These are phyloP conservation scores for Salvia rosmarinus DNA, from an alignment of 257 asterid species.

Conservation along the genomic window DNA sequence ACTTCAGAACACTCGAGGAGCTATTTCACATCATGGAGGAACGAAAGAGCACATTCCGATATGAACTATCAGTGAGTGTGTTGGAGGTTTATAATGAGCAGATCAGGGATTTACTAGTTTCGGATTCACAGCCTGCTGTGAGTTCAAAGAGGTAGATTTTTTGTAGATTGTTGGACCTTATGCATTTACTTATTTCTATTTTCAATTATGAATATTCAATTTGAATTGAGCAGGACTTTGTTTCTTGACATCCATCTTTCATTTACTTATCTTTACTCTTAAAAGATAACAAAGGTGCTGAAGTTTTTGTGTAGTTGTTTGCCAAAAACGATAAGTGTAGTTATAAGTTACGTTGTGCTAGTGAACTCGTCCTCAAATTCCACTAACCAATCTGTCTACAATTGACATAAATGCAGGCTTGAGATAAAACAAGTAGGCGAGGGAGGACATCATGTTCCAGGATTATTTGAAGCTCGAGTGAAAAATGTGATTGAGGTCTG, in stretches of 20 bases:
- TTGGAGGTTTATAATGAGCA: conserved; percentile 97
- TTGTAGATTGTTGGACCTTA: no score
- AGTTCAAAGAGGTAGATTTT: conserved; percentile 62
- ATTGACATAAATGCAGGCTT: conserved; percentile 53
- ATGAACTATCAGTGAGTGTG: conserved; percentile 84
- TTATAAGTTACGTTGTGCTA: not conserved
- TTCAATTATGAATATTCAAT: not conserved
- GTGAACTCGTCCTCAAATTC: not conserved
- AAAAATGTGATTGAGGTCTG: conserved; percentile 78
- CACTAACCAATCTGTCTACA: conserved; percentile 10
- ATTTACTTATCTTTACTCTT: not conserved
- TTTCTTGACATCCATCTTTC: not conserved
- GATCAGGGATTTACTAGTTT: conserved; percentile 72
- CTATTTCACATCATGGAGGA: conserved; percentile 76
- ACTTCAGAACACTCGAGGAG: conserved; percentile 85
- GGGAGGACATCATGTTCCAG: conserved; percentile 92
- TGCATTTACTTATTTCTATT: not conserved
- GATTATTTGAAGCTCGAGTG: conserved; percentile 83
- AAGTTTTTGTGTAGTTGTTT: conserved; percentile 10
- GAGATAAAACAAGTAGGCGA: conserved; percentile 93
- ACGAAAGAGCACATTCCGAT: conserved; percentile 64
- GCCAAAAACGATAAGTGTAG: not conserved
- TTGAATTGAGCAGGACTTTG: not conserved
- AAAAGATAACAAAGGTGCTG: not conserved
- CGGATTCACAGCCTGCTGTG: conserved; percentile 60